A percentile compares a stretch with the other conserved stretches of the same genome.
phyloP scores from a whole-genome alignment of 192 early-diverging fungal genomes.

The Podila horticola region DNA sequence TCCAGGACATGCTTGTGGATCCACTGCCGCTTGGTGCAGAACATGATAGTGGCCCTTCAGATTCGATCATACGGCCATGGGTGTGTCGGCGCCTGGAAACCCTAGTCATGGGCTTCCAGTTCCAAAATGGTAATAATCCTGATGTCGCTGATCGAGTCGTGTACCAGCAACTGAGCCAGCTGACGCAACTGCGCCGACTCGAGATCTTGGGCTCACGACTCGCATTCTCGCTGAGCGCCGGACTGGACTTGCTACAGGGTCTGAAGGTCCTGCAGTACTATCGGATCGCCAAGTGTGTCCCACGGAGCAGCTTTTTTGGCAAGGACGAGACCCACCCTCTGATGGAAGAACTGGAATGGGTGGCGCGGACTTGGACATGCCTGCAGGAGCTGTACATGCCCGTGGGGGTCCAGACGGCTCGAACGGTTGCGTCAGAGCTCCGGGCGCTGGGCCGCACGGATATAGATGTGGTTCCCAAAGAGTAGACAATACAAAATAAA shows the following conservation, averaged over 20 bases:
- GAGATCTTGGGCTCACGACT: neutral
- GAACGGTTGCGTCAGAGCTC: no score
- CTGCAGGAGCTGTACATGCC: neutral
- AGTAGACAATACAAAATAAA: no score
- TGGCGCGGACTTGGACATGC: slow-evolving; percentile 7
- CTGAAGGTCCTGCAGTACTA: slow-evolving; percentile 7
- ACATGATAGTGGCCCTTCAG: neutral
- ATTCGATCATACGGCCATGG: slow-evolving; percentile 1
- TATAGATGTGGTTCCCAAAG: no score
- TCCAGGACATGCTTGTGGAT: slow-evolving; percentile 9
- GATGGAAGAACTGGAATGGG: neutral
- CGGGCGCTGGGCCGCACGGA: no score
- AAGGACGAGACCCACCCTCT: neutral
- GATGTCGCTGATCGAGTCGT: slow-evolving; percentile 3
- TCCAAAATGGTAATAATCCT: neutral
- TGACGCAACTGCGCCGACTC: neutral
- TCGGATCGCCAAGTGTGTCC: neutral
- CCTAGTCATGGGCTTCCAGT: neutral
- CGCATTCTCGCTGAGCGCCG: neutral
- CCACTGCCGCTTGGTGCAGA: neutral
- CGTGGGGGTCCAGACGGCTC: no score
- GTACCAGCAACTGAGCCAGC: slow-evolving; percentile 12
- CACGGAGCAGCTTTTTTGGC: neutral
- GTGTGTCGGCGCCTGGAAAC: slow-evolving; percentile 8
- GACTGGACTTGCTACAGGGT: neutral